Evolutionary conservation across 2,329 filamentous ascomycete species (phyloP), one percentile per base, ranked within the genome.

Genomic region (Cercospora beticola): DNA sequence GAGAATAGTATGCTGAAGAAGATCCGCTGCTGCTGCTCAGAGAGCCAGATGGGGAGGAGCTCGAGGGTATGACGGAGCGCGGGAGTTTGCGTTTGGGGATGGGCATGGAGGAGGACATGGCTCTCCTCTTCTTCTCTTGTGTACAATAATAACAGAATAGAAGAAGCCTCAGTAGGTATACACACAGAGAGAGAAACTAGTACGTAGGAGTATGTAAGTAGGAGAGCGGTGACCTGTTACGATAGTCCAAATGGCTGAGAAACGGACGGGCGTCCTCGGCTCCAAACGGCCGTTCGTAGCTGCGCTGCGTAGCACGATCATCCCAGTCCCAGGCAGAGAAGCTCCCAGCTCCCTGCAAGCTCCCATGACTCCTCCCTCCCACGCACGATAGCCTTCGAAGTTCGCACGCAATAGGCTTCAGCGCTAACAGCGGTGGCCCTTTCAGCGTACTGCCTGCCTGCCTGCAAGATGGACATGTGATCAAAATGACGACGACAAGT

Each of bases 61-160:
- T 23, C 66, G 58, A 60, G 58, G 52, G 49, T 64, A 68, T 61
- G 80, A 77, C 72, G 84, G 86, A 87, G 2, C 86, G 85, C 36
- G 83, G 76, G 83, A 76, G 77, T 76, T 79, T 81, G 70, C 84
- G 81, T 71, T 81, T 78, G 3, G 89, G 90, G 74, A 93, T 92
- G 72, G 86, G 84, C 81, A 92, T 92, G 69, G 88, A 90, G 68
- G 89, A 89, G 69, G 88, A 89, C 88, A 90, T 88, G 73, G 71
- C 80, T 23, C 46, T 58, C n/a, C 6, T n/a, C 3, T 36, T 31
- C 16, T n/a, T 9, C 6, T 16, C 14, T 40, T 16, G 14, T 40
- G 31, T 12, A 36, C 31, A 4, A 40, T 16, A 16, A 28, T 5
- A 40, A 49, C 4, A 9, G 43, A 40, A n/a, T n/a, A n/a, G 9